Base-by-base conservation (phyloP, 345 rosid genomes). In the Eucalyptus curtisii region DNA sequence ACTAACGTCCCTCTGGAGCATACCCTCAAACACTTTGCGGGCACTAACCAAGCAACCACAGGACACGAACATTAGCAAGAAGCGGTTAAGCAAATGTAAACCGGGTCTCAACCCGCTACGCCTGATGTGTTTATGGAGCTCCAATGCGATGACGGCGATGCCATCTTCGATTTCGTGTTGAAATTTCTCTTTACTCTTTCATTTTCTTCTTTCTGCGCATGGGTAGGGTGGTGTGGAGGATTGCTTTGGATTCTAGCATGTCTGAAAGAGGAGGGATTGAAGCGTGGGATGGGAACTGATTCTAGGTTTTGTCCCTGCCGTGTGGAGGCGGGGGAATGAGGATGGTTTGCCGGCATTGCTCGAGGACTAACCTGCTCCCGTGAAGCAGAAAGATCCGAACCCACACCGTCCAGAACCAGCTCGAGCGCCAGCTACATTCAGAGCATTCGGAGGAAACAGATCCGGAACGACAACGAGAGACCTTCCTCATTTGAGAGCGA, bases 11-110 rank as follows among this genome's bases (percentile, higher is more conserved):
- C 88, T 93, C 10, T 64, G 61, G 80, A 92, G 90, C 95, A 95
- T 96, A 93, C 92, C 91, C 89, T 95, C 97, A 89, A 96, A 96
- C 94, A 95, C n/a, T 40, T 93, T 91, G 86, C 93, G 93, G n/a
- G 97, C 93, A 27, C 88, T 89, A 79, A 84, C 91, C 3, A 94
- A 19, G 16, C 93, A 92, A 61, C 95, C 95, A 16, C 94, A 96
- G 0, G 94, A 91, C 0, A 90, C 94, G n/a, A 89, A 92, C 97
- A 95, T 93, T 1, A 94, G 48, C 5, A 96, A 92, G 13, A 95
- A 90, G 49, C 94, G 95, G 55, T 93, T 94, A 86, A 92, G 79
- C 47, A 95, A 87, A 25, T 30, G 52, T 57, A 91, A 86, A 8
- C 87, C 88, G 86, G 94, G 93, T 86, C 86, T 92, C 53, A 91